Evolutionary conservation across 805 yeast genomes (phyloP).

Genomic region (Wickerhamomyces chambardii): DNA sequence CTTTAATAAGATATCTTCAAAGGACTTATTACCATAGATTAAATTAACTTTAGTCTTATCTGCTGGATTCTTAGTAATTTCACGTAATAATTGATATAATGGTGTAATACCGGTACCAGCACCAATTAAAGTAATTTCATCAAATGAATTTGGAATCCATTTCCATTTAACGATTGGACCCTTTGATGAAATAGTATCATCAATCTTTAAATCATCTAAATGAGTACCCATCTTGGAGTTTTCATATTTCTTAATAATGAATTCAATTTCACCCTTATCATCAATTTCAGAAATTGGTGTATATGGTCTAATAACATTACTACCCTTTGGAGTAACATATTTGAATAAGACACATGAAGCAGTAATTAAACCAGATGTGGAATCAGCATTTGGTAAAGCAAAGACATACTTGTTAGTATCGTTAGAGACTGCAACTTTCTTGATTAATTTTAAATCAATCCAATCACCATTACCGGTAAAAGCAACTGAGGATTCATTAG

Average conservation of each 20-base stretch:
- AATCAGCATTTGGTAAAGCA: conserved; percentile 55
- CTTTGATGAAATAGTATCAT: conserved; percentile 83
- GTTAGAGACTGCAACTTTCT: conserved; percentile 38
- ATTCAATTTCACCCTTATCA: conserved; percentile 64
- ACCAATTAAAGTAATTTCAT: conserved; percentile 75
- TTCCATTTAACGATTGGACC: conserved; percentile 92
- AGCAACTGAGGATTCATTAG: conserved; percentile 32
- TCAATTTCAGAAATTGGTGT: conserved; percentile 77
- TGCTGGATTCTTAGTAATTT: conserved; percentile 65
- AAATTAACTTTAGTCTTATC: conserved; percentile 87
- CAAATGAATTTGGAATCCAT: conserved; percentile 81
- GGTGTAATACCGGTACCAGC: conserved; percentile 99
- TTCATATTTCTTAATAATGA: conserved; percentile 79
- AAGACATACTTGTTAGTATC: conserved; percentile 67
- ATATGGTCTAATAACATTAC: conserved; percentile 65
- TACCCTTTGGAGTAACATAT: conserved; percentile 76
- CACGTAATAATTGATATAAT: conserved; percentile 76
- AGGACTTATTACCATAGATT: conserved; percentile 71
- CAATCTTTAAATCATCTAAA: conserved; percentile 56
- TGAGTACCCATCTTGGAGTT: conserved; percentile 80
- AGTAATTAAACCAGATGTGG: conserved; percentile 69
- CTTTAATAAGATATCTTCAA: conserved; percentile 75
- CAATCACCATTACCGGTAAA: conserved; percentile 60
- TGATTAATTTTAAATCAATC: conserved; percentile 56
- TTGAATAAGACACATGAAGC: conserved; percentile 82